Percentiles rank a stretch among this genome's conserved stretches.
These are phyloP conservation scores for Styphnolobium japonicum DNA, from an alignment of 306 rosid species.

Conservation along the genomic window DNA sequence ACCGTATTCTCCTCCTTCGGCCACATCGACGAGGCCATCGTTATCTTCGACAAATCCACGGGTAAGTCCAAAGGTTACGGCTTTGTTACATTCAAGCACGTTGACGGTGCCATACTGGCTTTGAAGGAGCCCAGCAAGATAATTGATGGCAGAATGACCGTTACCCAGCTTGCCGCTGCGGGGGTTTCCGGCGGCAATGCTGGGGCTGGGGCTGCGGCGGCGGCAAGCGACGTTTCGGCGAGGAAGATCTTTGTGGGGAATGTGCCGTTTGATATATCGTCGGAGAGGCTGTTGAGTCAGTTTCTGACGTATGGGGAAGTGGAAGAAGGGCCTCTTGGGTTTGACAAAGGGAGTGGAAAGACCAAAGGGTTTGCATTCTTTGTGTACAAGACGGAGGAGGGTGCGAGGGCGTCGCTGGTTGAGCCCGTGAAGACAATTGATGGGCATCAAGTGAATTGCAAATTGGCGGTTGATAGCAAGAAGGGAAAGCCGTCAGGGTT, in stretches of 20 bases:
- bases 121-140: slow-evolving; percentile 71
- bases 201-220: too few relatives aligned
- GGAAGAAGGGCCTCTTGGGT: slow-evolving; percentile 80
- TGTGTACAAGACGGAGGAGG: slow-evolving; percentile 60
- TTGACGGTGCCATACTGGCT: slow-evolving; percentile 64
- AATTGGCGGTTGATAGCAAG: slow-evolving; percentile 40
- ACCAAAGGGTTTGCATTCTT: slow-evolving; percentile 63
- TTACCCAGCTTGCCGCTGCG: slow-evolving; percentile 66
- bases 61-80: slow-evolving; percentile 69
- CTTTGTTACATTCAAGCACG: slow-evolving; percentile 65
- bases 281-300: slow-evolving; percentile 52
- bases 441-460: slow-evolving; percentile 56
- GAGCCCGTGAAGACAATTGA: slow-evolving; percentile 62
- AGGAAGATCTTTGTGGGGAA: slow-evolving; percentile 68
- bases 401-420: slow-evolving; percentile 57
- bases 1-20: slow-evolving; percentile 63
- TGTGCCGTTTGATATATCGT: slow-evolving; percentile 54
- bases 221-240: slow-evolving; percentile 32
- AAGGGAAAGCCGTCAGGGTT: too few relatives aligned
- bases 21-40: slow-evolving; percentile 60
- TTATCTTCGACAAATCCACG: slow-evolving; percentile 53
- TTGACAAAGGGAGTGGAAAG: slow-evolving; percentile 64
- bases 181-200: too few relatives aligned
- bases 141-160: slow-evolving; percentile 70
- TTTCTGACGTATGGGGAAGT: slow-evolving; percentile 56